Conservation (phyloP, 805 yeast genomes). For the Kluyveromyces starmeri region DNA sequence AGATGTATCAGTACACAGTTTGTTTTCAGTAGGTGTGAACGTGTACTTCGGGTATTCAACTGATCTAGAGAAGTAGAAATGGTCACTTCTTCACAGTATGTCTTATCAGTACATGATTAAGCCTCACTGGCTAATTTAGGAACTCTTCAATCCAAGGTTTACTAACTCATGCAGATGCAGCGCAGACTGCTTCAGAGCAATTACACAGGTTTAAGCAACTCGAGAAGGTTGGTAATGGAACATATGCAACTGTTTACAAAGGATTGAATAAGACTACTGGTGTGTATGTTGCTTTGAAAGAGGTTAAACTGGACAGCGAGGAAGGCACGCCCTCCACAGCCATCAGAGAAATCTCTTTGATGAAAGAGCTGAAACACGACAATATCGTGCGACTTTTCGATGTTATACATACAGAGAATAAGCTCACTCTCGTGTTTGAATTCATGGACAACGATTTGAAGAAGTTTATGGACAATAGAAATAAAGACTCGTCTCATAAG, state of each 20-base stretch:
- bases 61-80: too few species aligned
- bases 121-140: too few species aligned
- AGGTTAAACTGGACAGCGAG: conserved; percentile 90
- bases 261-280: conserved; percentile 89
- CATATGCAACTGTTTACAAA: conserved; percentile 96
- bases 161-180: too few species aligned
- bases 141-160: too few species aligned
- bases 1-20: too few species aligned
- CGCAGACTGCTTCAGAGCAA: too few species aligned
- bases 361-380: conserved; percentile 89
- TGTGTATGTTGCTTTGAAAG: conserved; percentile 91
- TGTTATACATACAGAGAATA: conserved; percentile 93
- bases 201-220: conserved; percentile 29
- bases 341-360: conserved; percentile 86
- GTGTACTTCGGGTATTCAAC: too few species aligned
- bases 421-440: conserved; percentile 87
- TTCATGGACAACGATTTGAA: conserved; percentile 89
- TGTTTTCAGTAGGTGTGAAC: too few species aligned
- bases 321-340: conserved; percentile 99
- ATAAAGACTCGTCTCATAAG: conserved; percentile 23
- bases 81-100: not conserved
- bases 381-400: conserved; percentile 87
- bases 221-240: conserved; percentile 44
- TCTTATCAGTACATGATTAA: too few species aligned
- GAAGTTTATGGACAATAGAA: conserved; percentile 81